phyloP scores from a whole-genome alignment of 2,329 filamentous ascomycete genomes.

The Colletotrichum chlorophyti region DNA sequence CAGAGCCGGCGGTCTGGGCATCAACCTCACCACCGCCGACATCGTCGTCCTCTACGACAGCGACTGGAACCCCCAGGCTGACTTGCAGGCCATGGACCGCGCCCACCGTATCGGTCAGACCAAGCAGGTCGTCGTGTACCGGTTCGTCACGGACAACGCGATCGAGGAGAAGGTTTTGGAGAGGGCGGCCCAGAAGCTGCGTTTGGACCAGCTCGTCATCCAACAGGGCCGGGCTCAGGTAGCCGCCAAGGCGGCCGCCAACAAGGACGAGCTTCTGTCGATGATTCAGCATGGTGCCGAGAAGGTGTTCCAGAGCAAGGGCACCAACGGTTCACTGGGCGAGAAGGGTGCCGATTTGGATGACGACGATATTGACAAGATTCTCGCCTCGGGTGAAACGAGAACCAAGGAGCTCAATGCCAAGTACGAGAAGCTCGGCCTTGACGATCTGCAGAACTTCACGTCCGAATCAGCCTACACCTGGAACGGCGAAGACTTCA shows the following conservation, averaged over 20 bases:
- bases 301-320: slow-evolving; percentile 83
- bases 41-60: slow-evolving; percentile 97
- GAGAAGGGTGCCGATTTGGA: slow-evolving; percentile 69
- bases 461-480: slow-evolving; percentile 97
- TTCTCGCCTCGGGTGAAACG: slow-evolving; percentile 85
- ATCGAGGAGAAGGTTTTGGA: slow-evolving; percentile 99
- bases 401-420: slow-evolving; percentile 89
- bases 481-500: slow-evolving; percentile 98
- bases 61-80: slow-evolving; percentile 98
- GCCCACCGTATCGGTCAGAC: slow-evolving; percentile 98
- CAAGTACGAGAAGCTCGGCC: slow-evolving; percentile 94
- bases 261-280: slow-evolving; percentile 92
- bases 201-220: slow-evolving; percentile 95
- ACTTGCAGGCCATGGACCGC: slow-evolving; percentile 98
- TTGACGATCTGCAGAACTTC: slow-evolving; percentile 97
- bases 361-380: slow-evolving; percentile 90
- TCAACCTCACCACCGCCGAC: slow-evolving; percentile 94
- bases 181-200: slow-evolving; percentile 93
- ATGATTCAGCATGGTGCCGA: slow-evolving; percentile 99
- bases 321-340: slow-evolving; percentile 65
- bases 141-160: slow-evolving; percentile 96
- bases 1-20: slow-evolving; percentile 92
- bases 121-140: slow-evolving; percentile 95
- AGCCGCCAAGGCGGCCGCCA: slow-evolving; percentile 87
- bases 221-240: slow-evolving; percentile 95